Evolutionary conservation across 352 stramenopile species (phyloP).

Genomic region (Phytophthora pini): DNA sequence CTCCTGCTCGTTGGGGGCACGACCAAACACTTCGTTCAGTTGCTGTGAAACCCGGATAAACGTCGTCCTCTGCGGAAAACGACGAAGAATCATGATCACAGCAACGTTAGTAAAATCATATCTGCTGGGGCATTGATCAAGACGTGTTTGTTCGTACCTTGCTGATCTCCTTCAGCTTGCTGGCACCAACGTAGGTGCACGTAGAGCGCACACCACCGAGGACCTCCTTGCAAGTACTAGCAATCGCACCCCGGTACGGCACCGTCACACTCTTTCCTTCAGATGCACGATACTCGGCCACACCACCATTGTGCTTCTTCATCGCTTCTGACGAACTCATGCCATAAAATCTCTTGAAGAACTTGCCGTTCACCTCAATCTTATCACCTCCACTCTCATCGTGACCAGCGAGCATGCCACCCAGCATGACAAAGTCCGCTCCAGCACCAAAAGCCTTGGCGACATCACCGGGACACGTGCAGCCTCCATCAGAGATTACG

Average conservation of each 20-base stretch:
- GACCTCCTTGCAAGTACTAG: conserved; percentile 88
- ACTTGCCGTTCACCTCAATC: conserved; percentile 69
- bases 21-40: conserved; percentile 92
- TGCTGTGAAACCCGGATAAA: conserved; percentile 94
- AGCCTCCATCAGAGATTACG: conserved; percentile 91
- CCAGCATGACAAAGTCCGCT: conserved; percentile 94
- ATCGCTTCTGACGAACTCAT: conserved; percentile 94
- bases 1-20: conserved; percentile 81
- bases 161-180: conserved; percentile 91
- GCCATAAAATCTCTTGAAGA: conserved; percentile 93
- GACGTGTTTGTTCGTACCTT: conserved; percentile 53
- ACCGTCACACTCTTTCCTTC: conserved; percentile 94
- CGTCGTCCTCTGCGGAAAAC: conserved; percentile 78
- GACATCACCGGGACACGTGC: conserved; percentile 90
- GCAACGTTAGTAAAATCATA: conserved; percentile 4
- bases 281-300: conserved; percentile 91
- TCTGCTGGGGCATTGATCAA: not conserved
- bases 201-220: conserved; percentile 92
- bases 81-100: not conserved
- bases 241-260: conserved; percentile 84
- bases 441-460: conserved; percentile 92
- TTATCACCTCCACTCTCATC: conserved; percentile 91
- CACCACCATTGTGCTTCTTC: conserved; percentile 92
- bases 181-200: conserved; percentile 93
- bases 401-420: conserved; percentile 92